phyloP scores from a whole-genome alignment of 495 filamentous ascomycete species.

The Friedmanniomyces simplex region DNA sequence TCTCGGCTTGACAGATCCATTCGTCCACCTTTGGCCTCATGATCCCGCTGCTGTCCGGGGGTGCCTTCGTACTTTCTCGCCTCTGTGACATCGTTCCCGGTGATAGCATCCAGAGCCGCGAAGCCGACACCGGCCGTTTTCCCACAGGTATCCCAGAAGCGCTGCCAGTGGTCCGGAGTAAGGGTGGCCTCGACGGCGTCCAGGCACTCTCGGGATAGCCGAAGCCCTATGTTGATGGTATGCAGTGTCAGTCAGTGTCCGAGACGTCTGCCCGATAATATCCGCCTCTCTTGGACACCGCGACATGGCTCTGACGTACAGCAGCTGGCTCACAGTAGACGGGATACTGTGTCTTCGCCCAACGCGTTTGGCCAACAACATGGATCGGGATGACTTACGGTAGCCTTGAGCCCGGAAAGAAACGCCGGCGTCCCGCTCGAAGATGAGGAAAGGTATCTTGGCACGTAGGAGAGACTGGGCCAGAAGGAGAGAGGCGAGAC shows the following conservation, averaged over 20 bases:
- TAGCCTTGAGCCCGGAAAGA: constrained; percentile 45
- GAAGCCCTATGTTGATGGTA: constrained; percentile 26
- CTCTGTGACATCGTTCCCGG: constrained; percentile 28
- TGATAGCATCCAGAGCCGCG: constrained; percentile 36
- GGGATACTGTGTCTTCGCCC: too few species aligned
- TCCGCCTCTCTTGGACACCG: too few species aligned
- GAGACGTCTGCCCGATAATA: too few species aligned
- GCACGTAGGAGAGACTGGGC: constrained; percentile 39
- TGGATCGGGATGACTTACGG: constrained; percentile 22
- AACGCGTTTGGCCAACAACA: too few species aligned
- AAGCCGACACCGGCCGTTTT: constrained; percentile 41
- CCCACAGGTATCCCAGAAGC: constrained; percentile 45
- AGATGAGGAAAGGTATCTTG: constrained; percentile 41
- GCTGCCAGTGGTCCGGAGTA: constrained; percentile 27
- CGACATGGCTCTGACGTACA: too few species aligned
- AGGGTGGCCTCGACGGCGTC: constrained; percentile 44
- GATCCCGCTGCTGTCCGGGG: constrained; percentile 7
- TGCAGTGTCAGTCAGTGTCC: too few species aligned
- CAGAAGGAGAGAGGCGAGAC: constrained; percentile 39
- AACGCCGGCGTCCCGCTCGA: constrained; percentile 41
- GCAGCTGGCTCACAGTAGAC: too few species aligned
- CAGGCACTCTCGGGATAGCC: constrained; percentile 41
- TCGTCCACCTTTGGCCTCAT: not conserved
- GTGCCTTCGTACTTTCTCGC: not conserved
- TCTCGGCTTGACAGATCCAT: constrained; percentile 30